Base-by-base conservation (phyloP, 495 filamentous ascomycete species). In the Penicillium tannophilum region DNA sequence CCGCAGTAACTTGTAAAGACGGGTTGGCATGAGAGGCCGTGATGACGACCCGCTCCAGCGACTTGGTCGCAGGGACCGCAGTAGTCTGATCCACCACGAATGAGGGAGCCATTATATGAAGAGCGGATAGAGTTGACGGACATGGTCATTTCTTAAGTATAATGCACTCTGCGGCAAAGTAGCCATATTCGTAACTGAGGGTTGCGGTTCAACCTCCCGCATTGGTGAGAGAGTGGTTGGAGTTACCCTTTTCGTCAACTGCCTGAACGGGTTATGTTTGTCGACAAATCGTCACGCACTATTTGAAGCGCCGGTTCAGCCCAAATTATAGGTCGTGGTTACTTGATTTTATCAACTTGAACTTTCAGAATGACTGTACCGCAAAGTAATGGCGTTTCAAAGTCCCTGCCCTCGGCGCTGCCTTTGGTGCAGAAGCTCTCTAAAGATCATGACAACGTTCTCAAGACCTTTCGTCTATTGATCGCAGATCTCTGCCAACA, bases 401-500 rank as follows among this genome's bases (percentile, higher is more conserved):
- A 65, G 31, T 63, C 64, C 5, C 26, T 57, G 48, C 61, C 52
- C 4, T 64, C 65, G 4, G 63, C 63, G 28, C 23, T 65, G 50
- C 61, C 62, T 45, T 52, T 70, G 54, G 57, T 69, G 26, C 64
- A 57, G 42, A 64, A 63, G 55, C 61, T 70, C 10, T 67, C 65
- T 28, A 72, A 67, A 58, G 69, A 76, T 28, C 72, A 76, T 67
- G 75, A 81, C 44, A 61, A 71, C 20, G 80, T 84, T 0, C 66
- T 86, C 39, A 76, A 73, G 64, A 78, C 74, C 14, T 84, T 84
- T 61, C 73, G 83, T 28, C 59, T 76, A 42, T 70, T 86, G 3
- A 83, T 86, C 63, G 82, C 82, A 33, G 84, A 86, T 62, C 74
- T 86, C 1, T 84, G 80, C 66, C 72, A 86, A 64, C 82, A 86